These are phyloP conservation scores for Tuber aestivum DNA, from an alignment of 495 filamentous ascomycete species.

Conservation along the genomic window DNA sequence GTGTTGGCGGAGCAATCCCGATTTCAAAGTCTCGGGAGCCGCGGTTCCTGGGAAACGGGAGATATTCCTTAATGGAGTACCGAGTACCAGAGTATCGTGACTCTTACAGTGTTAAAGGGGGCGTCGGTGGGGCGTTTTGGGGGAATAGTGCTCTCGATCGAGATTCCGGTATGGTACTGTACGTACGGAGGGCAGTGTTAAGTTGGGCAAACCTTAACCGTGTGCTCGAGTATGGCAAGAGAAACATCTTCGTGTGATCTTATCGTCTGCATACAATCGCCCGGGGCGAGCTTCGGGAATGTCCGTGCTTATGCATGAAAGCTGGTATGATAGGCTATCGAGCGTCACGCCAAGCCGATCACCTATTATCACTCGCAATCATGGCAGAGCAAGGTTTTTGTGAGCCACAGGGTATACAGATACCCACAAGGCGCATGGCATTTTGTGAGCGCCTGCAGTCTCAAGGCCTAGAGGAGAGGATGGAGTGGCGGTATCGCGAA, in stretches of 20 bases:
- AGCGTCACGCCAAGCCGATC: neutral
- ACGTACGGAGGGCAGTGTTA: neutral
- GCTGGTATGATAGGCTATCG: neutral
- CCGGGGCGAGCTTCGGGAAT: neutral
- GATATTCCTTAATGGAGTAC: neutral
- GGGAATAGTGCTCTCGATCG: neutral
- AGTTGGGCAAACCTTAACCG: neutral
- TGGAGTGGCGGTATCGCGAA: neutral
- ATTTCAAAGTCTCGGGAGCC: neutral
- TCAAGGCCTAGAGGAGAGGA: neutral
- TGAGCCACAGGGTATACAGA: neutral
- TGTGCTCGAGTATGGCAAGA: neutral
- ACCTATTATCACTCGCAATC: neutral
- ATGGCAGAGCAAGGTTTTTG: neutral
- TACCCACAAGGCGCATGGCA: neutral
- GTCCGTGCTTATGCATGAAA: neutral
- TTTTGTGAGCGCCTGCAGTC: neutral
- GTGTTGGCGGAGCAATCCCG: neutral
- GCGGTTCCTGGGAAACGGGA: neutral
- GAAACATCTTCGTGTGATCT: neutral
- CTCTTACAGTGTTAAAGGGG: neutral
- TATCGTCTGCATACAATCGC: neutral
- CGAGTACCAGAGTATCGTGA: no score
- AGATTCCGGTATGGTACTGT: neutral
- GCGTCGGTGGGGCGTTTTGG: neutral